These are phyloP conservation scores for Fusarium sp. DNA, from an alignment of 2,329 filamentous ascomycete genomes.

Conservation along the genomic window DNA sequence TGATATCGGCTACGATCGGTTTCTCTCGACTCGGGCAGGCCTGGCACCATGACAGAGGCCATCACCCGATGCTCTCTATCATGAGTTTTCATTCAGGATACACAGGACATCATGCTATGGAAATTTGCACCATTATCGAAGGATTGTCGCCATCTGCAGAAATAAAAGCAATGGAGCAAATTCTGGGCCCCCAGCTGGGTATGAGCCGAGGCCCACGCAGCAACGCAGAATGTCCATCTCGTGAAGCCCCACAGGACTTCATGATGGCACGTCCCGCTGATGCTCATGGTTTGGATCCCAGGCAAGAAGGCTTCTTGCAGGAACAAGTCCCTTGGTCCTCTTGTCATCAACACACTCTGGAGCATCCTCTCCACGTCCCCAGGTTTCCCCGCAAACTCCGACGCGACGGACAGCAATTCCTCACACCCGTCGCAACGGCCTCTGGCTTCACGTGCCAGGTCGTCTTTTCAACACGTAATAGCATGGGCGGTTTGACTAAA, in stretches of 20 bases:
- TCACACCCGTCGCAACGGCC: conserved; percentile 21
- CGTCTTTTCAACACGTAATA: conserved; percentile 44
- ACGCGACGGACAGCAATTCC: conserved; percentile 15
- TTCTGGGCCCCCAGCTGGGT: conserved; percentile 20
- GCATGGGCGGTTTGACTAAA: conserved; percentile 41
- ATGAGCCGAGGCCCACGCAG: conserved; percentile 20
- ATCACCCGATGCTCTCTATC: conserved; percentile 1
- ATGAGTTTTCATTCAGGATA: neutral
- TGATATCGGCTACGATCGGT: conserved; percentile 34
- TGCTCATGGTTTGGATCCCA: conserved; percentile 18
- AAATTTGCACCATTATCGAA: neutral
- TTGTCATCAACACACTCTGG: conserved; percentile 13
- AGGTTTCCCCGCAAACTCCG: conserved; percentile 45
- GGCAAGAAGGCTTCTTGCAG: conserved; percentile 10
- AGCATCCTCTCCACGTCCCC: conserved; percentile 36
- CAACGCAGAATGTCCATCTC: neutral
- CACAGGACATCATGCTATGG: conserved; percentile 5
- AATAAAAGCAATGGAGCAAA: conserved; percentile 20
- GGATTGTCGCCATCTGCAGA: neutral
- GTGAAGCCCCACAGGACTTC: conserved; percentile 10
- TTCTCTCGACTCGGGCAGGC: conserved; percentile 8
- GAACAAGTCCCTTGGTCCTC: conserved; percentile 13
- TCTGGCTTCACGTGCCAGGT: conserved; percentile 36
- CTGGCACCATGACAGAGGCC: conserved; percentile 11
- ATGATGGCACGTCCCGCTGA: conserved; percentile 19